Evolutionary conservation across 2,329 filamentous ascomycete species (phyloP).

Genomic region (Volutella citrinella): DNA sequence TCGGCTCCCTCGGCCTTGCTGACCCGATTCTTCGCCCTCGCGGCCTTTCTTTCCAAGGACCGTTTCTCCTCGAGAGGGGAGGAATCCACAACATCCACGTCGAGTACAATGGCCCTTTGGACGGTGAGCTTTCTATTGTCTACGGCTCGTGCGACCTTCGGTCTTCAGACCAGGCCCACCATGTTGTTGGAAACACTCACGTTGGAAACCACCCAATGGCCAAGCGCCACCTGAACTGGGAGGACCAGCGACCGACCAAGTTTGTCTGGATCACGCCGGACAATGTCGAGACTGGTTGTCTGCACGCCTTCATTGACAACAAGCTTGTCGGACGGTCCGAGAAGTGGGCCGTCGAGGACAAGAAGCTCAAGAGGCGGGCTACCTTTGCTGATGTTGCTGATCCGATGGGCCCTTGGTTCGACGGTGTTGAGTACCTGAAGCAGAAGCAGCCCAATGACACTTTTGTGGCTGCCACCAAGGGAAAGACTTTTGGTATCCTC

Average conservation of each 20-base stretch:
- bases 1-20: no score
- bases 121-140: constrained; percentile 15
- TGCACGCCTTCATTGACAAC: constrained; percentile 18
- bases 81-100: constrained; percentile 20
- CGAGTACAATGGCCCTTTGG: constrained; percentile 14
- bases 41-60: no score
- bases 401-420: constrained; percentile 18
- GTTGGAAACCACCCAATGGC: constrained; percentile 19
- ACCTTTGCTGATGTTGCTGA: neutral
- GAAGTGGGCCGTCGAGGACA: constrained; percentile 10
- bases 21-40: no score
- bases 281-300: constrained; percentile 11
- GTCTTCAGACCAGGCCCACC: constrained; percentile 3
- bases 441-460: constrained; percentile 21
- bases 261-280: constrained; percentile 20
- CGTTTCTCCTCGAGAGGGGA: neutral
- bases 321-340: constrained; percentile 17
- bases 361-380: constrained; percentile 4
- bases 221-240: constrained; percentile 15
- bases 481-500: constrained; percentile 28
- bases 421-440: constrained; percentile 23
- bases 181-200: constrained; percentile 18
- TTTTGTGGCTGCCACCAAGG: constrained; percentile 20
- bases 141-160: constrained; percentile 16
- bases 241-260: constrained; percentile 12